Evolutionary conservation across 129 eudicot species (phyloP).

Genomic region (Apium graveolens): DNA sequence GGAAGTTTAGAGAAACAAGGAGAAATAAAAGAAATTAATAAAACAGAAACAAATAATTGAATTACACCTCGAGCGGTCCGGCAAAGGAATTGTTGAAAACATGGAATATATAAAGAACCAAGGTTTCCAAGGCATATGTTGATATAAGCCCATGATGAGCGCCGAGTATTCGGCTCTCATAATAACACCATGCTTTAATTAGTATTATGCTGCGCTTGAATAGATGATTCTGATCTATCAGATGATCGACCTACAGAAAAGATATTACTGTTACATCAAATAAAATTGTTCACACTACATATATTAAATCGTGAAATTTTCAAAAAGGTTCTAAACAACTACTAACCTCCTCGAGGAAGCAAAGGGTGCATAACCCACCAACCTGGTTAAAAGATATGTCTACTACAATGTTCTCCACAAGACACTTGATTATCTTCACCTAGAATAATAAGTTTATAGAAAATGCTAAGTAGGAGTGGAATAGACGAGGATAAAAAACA

Average conservation of each 20-base stretch:
- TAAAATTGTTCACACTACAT: background rate
- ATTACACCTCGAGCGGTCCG: constrained; percentile 86
- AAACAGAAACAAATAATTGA: background rate
- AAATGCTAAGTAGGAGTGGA: background rate
- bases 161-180: constrained; percentile 94
- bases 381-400: constrained; percentile 97
- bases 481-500: background rate
- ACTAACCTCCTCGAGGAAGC: constrained; percentile 95
- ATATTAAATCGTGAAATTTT: background rate
- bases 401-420: constrained; percentile 93
- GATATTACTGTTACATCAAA: background rate
- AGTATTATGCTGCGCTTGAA: constrained; percentile 93
- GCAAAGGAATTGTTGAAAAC: constrained; percentile 77
- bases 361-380: constrained; percentile 96
- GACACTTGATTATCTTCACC: constrained; percentile 96
- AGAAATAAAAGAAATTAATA: background rate
- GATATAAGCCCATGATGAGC: constrained; percentile 98
- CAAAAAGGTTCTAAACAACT: constrained; percentile 1
- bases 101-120: constrained; percentile 97
- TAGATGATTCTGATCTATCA: constrained; percentile 78
- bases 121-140: constrained; percentile 90
- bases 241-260: constrained; percentile 66
- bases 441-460: constrained; percentile 21
- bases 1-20: constrained; percentile 1
- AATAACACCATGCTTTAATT: constrained; percentile 98